Evolutionary conservation across 305 asterid genomes (phyloP).

Genomic region (Striga hermonthica): DNA sequence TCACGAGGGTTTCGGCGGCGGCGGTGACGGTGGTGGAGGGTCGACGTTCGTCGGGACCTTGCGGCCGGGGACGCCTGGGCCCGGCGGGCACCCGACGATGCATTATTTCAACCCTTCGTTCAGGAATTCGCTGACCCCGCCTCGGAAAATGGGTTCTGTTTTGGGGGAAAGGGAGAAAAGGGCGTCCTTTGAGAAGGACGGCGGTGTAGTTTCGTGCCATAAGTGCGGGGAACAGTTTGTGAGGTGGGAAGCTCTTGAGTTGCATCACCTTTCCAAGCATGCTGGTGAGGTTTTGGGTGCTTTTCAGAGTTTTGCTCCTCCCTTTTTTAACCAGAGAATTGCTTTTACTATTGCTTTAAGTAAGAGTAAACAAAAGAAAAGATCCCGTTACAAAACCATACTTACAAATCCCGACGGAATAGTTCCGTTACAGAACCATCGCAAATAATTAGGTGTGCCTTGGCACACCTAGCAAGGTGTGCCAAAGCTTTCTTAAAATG

Average conservation of each 20-base stretch:
- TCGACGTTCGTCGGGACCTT: conserved; percentile 55
- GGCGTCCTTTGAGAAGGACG: conserved; percentile 42
- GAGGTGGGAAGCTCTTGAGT: conserved; percentile 69
- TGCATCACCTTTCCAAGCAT: conserved; percentile 73
- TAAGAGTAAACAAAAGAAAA: too few relatives aligned
- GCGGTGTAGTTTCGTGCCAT: conserved; percentile 43
- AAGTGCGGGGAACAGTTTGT: conserved; percentile 73
- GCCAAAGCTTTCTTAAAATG: too few relatives aligned
- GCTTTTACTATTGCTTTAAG: neutral
- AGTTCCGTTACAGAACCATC: too few relatives aligned
- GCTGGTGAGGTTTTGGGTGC: conserved; percentile 47
- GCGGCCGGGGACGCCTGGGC: conserved; percentile 87
- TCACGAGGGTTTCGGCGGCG: conserved; percentile 36
- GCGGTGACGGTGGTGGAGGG: conserved; percentile 29
- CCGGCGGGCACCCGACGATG: conserved; percentile 57
- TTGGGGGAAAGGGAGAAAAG: conserved; percentile 43
- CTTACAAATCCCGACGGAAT: too few relatives aligned
- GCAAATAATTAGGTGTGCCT: too few relatives aligned
- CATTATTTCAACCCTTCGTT: conserved; percentile 55
- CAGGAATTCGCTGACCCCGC: conserved; percentile 43
- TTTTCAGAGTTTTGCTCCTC: neutral
- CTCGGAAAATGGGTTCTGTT: conserved; percentile 45
- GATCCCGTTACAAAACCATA: too few relatives aligned
- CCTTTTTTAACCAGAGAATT: conserved; percentile 2
- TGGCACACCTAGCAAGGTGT: too few relatives aligned